Evolutionary conservation across 768 basidiomycete species (phyloP).

Genomic region (Suillus americanus): DNA sequence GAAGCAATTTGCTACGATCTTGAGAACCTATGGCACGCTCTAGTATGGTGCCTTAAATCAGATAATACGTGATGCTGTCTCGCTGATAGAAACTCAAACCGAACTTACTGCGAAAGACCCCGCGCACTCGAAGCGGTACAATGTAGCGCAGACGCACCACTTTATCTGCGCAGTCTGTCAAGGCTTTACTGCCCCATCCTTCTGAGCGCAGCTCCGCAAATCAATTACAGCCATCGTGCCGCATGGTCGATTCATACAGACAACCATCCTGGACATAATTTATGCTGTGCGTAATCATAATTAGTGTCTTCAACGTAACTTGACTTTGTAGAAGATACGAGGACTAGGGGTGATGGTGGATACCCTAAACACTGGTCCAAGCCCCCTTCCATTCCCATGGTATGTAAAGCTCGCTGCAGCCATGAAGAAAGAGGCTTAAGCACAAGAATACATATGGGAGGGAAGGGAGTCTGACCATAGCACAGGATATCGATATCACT

Average conservation of each 20-base stretch:
- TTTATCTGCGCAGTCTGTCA: background rate
- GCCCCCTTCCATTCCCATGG: constrained; percentile 51
- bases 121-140: background rate
- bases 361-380: constrained; percentile 26
- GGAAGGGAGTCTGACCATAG: constrained; percentile 27
- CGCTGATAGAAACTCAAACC: background rate
- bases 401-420: constrained; percentile 34
- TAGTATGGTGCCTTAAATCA: background rate
- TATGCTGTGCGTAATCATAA: background rate
- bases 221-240: background rate
- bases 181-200: background rate
- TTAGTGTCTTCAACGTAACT: background rate
- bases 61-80: background rate
- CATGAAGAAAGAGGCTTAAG: constrained; percentile 31
- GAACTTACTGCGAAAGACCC: background rate
- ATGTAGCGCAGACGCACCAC: background rate
- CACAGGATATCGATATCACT: constrained; percentile 16
- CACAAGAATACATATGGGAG: constrained; percentile 27
- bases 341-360: constrained; percentile 5
- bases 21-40: background rate
- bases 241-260: background rate
- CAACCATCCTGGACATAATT: background rate
- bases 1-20: background rate
- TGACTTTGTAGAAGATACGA: constrained; percentile 3
- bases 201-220: background rate